Percentiles rank a stretch among this genome's conserved stretches.
Evolutionary conservation across 2,329 filamentous ascomycete genomes (phyloP).

Genomic region (Verticillium klebahnii): DNA sequence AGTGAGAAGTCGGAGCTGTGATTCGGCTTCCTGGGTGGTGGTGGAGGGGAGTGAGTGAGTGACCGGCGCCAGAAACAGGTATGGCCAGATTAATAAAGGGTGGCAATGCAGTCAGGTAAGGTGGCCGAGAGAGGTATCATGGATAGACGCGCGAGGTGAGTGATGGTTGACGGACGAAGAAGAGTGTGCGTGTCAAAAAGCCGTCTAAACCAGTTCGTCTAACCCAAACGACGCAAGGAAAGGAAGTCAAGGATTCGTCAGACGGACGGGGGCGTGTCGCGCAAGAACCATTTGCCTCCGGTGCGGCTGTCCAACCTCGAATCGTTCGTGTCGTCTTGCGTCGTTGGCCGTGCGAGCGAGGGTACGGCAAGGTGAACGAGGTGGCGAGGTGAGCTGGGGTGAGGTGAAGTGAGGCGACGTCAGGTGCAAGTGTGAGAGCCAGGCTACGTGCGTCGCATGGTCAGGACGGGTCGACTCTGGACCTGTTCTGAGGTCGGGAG

Average conservation of each 20-base stretch:
- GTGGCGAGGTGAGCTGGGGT: conserved; percentile 6
- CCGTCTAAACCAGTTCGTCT: conserved; percentile 36
- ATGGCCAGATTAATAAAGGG: conserved; percentile 6
- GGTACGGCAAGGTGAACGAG: background rate
- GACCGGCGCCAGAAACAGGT: background rate
- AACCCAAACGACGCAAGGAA: conserved; percentile 26
- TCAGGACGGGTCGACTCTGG: conserved; percentile 13
- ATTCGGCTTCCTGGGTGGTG: background rate
- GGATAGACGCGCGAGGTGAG: background rate
- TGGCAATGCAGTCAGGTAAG: background rate
- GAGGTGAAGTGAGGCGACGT: too few species aligned
- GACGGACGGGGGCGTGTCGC: conserved; percentile 8
- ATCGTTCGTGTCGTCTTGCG: background rate
- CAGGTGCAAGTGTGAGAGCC: conserved; percentile 10
- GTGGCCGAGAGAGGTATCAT: conserved; percentile 1
- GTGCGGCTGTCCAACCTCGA: conserved; percentile 2
- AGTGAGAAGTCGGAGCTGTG: background rate
- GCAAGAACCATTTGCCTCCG: conserved; percentile 5
- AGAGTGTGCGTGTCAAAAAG: background rate
- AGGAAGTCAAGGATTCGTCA: conserved; percentile 14
- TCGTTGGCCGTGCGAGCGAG: conserved; percentile 2
- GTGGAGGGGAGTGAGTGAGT: background rate
- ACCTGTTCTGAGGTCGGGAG: conserved; percentile 1
- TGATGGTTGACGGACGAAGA: background rate
- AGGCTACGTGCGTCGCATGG: conserved; percentile 30